Percentiles rank a stretch among this genome's conserved stretches.
phyloP scores from a whole-genome alignment of 768 basidiomycete genomes.

The Russula compacta region DNA sequence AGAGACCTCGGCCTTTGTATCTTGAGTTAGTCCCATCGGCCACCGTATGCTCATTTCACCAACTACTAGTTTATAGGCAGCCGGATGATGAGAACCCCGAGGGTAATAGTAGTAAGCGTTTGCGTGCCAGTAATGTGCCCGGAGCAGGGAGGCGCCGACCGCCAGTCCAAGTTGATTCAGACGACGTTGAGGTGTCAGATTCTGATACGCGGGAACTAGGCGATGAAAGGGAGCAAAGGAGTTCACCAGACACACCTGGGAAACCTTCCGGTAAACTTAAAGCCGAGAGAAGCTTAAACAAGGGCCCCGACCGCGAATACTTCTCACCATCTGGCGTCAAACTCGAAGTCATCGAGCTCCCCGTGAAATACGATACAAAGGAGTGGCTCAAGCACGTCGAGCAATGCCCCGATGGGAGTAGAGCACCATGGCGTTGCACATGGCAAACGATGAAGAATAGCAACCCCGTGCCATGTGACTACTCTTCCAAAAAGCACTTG shows the following conservation, averaged over 20 bases:
- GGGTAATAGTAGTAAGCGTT: neutral
- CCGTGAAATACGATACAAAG: slow-evolving; percentile 18
- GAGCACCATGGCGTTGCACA: slow-evolving; percentile 31
- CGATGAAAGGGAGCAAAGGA: neutral
- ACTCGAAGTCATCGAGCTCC: slow-evolving; percentile 20
- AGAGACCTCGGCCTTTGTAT: neutral
- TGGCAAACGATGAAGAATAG: slow-evolving; percentile 31
- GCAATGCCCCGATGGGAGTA: slow-evolving; percentile 14
- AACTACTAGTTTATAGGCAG: neutral
- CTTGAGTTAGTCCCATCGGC: slow-evolving; percentile 5
- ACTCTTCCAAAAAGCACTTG: slow-evolving; percentile 49
- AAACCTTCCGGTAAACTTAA: slow-evolving; percentile 3
- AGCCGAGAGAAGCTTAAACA: neutral
- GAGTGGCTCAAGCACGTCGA: slow-evolving; percentile 18
- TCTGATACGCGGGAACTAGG: neutral
- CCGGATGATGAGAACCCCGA: slow-evolving; percentile 8
- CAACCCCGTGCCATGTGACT: slow-evolving; percentile 31
- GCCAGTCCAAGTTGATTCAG: neutral
- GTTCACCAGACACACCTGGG: neutral
- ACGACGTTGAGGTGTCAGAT: slow-evolving; percentile 8
- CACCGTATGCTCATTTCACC: neutral
- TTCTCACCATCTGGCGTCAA: slow-evolving; percentile 16
- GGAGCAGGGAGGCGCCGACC: neutral
- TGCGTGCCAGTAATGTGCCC: neutral
- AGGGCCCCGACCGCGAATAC: slow-evolving; percentile 13